Conservation (phyloP, 2,329 filamentous ascomycete genomes). For the Apiospora hydei region DNA sequence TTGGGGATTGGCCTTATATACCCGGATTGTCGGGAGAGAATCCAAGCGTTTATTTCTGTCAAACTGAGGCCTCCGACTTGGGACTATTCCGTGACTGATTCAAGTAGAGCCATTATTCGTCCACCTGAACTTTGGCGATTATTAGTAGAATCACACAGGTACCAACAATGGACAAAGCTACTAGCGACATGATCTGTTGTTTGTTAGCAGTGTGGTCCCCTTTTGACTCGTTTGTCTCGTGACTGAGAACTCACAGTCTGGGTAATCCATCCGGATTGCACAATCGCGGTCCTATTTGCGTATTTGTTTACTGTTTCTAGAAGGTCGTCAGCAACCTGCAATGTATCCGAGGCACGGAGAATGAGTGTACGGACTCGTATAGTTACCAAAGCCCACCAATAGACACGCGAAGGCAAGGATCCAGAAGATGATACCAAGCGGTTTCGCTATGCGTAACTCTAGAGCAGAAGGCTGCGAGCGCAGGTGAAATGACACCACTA, state of each 20-base stretch:
- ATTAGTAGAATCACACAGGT: slow-evolving; percentile 70
- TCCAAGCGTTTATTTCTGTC: slow-evolving; percentile 14
- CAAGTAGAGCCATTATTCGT: slow-evolving; percentile 29
- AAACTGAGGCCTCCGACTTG: neutral
- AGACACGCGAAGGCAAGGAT: slow-evolving; percentile 79
- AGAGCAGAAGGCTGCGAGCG: slow-evolving; percentile 72
- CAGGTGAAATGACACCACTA: slow-evolving; percentile 92
- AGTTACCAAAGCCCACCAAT: slow-evolving; percentile 81
- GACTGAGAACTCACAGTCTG: slow-evolving; percentile 67
- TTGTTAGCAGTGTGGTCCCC: neutral
- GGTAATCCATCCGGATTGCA: slow-evolving; percentile 94
- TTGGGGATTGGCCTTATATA: slow-evolving; percentile 2
- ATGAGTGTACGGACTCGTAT: slow-evolving; percentile 68
- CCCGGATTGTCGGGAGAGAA: slow-evolving; percentile 9
- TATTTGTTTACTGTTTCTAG: slow-evolving; percentile 79
- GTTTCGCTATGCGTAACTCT: slow-evolving; percentile 80
- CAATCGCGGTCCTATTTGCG: slow-evolving; percentile 77
- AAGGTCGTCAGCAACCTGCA: slow-evolving; percentile 1
- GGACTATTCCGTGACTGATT: neutral
- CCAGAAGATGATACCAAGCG: slow-evolving; percentile 91
- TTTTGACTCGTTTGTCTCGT: neutral
- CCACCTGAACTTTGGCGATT: slow-evolving; percentile 49
- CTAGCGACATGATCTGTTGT: slow-evolving; percentile 64
- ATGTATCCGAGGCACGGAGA: neutral
- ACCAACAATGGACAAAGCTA: slow-evolving; percentile 69